Base-by-base conservation (phyloP, 352 stramenopile genomes). In the Phytophthora ramorum region DNA sequence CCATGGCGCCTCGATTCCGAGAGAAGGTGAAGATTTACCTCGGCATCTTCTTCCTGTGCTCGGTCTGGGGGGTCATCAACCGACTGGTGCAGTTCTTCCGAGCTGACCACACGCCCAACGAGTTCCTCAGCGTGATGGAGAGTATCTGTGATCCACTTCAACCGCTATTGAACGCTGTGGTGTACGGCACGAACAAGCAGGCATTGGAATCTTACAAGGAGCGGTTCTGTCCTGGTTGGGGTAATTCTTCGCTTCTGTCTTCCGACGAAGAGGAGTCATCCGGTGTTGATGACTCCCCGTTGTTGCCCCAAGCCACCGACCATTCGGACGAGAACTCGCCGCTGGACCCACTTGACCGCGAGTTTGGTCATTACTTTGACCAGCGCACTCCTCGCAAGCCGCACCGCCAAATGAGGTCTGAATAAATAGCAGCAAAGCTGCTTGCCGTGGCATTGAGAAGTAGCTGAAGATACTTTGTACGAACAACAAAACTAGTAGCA, bases 121-220 rank as follows among this genome's bases (percentile, higher is more conserved):
- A 58, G 47, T 83, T 87, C 30, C 63, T 91, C 17, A 79, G 75
- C 7, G 58, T 89, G 14, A 79, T 91, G 66, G 85, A 93, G 58
- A 86, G 81, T 51, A 78, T 93, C 8, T 93, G 73, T 62, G 85
- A 93, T 30, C 85, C 85, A 20, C 43, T 91, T 32, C 83, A 91
- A 66, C 85, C 85, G 17, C 66, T 93, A 16, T 66, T 91, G 19
- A 91, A 91, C 19, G 81, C 79, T 17, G 48, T 93, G 8, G 80
- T 72, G 7, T 91, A 93, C 48, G 85, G 81, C 30, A 91, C 80
- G 17, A 93, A 89, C 75, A 89, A 87, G 35, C 77, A 83, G 58
- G 87, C 79, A 7, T 55, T 91, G n/a, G 73, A 90, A 46, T 78
- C 85, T 24, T 93, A 90, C 62, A 88, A 87, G 48, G 83, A 89